Conservation (phyloP, 2,329 filamentous ascomycete species). For the Corniculantispora saksenae region DNA sequence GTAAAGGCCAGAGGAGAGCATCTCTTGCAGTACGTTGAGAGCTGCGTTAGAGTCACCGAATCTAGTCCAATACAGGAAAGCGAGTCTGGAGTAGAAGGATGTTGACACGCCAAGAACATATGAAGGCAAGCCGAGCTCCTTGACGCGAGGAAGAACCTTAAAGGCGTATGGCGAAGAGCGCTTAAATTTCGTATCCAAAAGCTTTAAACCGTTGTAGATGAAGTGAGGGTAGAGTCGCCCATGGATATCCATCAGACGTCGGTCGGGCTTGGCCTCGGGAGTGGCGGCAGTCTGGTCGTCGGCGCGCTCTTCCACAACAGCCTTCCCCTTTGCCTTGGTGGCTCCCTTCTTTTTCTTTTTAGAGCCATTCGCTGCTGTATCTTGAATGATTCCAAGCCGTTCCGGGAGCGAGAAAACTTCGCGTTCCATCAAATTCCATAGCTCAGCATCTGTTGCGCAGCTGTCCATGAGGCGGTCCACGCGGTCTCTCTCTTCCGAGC, state of each 20-base stretch:
- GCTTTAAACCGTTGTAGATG: conserved; percentile 56
- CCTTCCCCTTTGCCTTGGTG: background rate
- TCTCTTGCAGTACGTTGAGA: conserved; percentile 61
- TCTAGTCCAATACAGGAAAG: conserved; percentile 61
- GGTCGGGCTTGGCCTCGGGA: conserved; percentile 24
- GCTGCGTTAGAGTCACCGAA: conserved; percentile 59
- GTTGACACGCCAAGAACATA: conserved; percentile 73
- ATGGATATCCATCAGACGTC: conserved; percentile 54
- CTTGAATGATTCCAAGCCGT: conserved; percentile 53
- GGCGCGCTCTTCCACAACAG: background rate
- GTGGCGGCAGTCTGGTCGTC: background rate
- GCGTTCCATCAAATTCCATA: conserved; percentile 67
- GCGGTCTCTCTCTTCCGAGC: conserved; percentile 49
- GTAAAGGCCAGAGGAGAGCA: conserved; percentile 63
- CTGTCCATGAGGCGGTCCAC: conserved; percentile 56
- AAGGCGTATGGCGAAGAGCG: conserved; percentile 60
- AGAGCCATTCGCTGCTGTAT: background rate
- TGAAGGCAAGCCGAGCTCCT: conserved; percentile 66
- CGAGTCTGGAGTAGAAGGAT: conserved; percentile 67
- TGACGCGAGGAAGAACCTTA: conserved; percentile 65
- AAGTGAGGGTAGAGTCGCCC: conserved; percentile 66
- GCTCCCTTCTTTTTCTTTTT: conserved; percentile 4
- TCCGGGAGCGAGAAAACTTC: conserved; percentile 65
- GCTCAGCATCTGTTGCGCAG: conserved; percentile 60
- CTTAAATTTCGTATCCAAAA: conserved; percentile 58